Evolutionary conservation across 169 alveolate species (phyloP), one percentile per base, ranked within the genome.

Genomic region (Cryptosporidium meleagridis): DNA sequence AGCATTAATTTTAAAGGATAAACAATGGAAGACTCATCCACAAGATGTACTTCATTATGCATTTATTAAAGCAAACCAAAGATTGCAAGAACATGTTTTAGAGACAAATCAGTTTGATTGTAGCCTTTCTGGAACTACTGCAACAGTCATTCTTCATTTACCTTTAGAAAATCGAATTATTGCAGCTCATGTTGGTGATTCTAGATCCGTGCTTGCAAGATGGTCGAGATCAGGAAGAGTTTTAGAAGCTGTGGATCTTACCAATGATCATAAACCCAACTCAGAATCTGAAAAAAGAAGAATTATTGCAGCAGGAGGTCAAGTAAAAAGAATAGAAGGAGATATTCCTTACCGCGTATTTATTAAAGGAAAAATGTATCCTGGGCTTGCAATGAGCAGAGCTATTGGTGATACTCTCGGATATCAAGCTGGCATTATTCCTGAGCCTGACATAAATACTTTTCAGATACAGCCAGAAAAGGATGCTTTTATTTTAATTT

Each of bases 301-400:
- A 86, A 95, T 95, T 52, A 62, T 87, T 35, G 93, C 94, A 39
- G 72, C 89, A 39, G 97, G 97, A 2, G 98, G 98, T 51, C 96
- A 94, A 62, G 96, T 96, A 37, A 92, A 87, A 84, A 92, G 94
- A 53, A 85, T 94, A 29, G 95, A 93, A 37, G 95, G 96, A 33
- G 96, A 94, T 85, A 92, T 92, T n/a, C 96, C 97, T 26, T 85
- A 91, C 71, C 91, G 98, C 65, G 97, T 96, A 26, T 96, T 94
- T 86, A 93, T 93, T 51, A 94, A 93, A 80, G 93, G 93, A 55
- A 91, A 91, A 70, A 84, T 92, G 72, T 93, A 91, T 69, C 97
- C 97, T 26, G 98, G 98, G 6, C 91, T 96, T 73, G 97, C 98
- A 9, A 95, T 96, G 98, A 93, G 96, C 37, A 93, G 98, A 65